Base-by-base conservation (phyloP, 2,329 filamentous ascomycete genomes). In the Raffaelea arxii region DNA sequence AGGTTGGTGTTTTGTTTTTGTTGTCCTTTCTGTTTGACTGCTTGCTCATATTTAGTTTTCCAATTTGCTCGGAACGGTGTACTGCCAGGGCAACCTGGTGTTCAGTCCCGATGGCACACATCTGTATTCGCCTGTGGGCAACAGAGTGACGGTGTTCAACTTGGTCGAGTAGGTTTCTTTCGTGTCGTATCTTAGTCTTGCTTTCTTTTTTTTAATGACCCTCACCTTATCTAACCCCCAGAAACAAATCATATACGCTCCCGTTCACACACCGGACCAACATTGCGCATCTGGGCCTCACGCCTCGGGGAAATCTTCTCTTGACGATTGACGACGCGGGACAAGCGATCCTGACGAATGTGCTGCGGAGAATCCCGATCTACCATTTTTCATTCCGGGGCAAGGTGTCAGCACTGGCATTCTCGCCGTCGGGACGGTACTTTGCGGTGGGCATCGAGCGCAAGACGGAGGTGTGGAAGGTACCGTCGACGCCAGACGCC, bases 71-170 rank as follows among this genome's bases (percentile, higher is more conserved):
- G 94, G 92, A 63, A 98, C 92, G 56, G 92, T 98, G 62, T 98
- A 97, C 74, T 88, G 89, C 71, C 87, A 90, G 78, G 92, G 94
- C 68, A 98, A 97, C 65, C 78, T 98, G 60, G 77, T 96, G 62
- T 98, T 94, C 72, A 94, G 87, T 58, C 88, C 90, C 51, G 91
- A 98, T 77, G 94, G 94, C 62, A 92, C 87, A 58, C 91, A 88
- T 68, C 77, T 98, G 54, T 86, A 94, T 59, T 98, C 92, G 39
- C 94, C 92, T 7, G 92, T 98, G 45, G 92, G 92, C 62, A 98
- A 97, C 68, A 77, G 89, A 61, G 89, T 98, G 51, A 88, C 91
- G 2, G 85, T 97, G 45, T 98, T 98, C 66, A 91, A 98, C 63
- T 75, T 98, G 40, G 85, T 96, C 59, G 90, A 97, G 89, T 94